Base-by-base conservation (phyloP, 2,329 filamentous ascomycete species). In the Tolypocladium tropicale region DNA sequence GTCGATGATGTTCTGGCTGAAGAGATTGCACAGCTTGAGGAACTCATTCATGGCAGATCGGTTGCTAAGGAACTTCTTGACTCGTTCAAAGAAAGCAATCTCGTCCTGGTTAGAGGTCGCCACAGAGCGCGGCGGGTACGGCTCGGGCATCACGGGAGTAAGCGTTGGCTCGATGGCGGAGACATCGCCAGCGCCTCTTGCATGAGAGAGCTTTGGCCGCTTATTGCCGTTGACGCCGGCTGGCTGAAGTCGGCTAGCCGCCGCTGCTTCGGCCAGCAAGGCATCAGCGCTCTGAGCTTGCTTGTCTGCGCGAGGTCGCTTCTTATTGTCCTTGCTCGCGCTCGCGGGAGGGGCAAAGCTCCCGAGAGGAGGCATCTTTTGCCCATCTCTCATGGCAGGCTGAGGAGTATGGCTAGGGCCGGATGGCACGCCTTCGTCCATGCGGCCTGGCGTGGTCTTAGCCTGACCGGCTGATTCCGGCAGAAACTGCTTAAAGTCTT, bases 401-500 rank as follows among this genome's bases (percentile, higher is more conserved):
- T 84, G 82, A 2, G 82, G 80, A 14, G 81, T 83, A 56, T 80
- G 78, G 50, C 74, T 76, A 16, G 76, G 71, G 11, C 74, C 72
- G 25, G 77, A 67, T 10, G 74, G 63, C 2, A 65, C 62, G 6
- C 61, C 66, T 30, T 71, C 82, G 57, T 91, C 90, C 43, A 82
- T 79, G 49, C 86, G 84, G 6, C 69, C 68, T 23, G 65, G 83
- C 71, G 60, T 77, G 6, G 76, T 70, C 58, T 81, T 81, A 1
- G 79, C 78, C 56, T 75, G 73, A 16, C 74, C 74, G 36, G 81
- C 80, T 48, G 93, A 95, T 69, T 99, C 94, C 0, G 94, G 94
- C 9, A 99, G 79, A 63, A 99, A 99, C 67, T 99, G 94, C 71
- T 99, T 99, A 70, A 99, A 99, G 67, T 99, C 94, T 71, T 99